Evolutionary conservation across 2,329 filamentous ascomycete genomes (phyloP).

Genomic region (Aureobasidium lini): DNA sequence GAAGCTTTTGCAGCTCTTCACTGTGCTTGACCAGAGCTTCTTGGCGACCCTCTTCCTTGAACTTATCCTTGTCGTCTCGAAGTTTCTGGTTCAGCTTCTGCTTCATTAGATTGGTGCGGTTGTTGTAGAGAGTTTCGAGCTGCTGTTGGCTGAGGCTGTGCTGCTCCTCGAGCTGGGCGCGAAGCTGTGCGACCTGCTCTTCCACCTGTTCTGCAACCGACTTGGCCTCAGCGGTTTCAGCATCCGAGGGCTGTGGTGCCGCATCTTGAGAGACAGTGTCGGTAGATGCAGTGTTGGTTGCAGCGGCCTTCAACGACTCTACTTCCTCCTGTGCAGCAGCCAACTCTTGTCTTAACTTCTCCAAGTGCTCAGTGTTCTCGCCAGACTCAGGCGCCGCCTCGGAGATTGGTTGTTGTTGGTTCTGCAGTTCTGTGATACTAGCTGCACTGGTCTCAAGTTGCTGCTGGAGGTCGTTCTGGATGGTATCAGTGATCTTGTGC

Average conservation of each 20-base stretch:
- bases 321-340: constrained; percentile 38
- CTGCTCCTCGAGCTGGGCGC: constrained; percentile 31
- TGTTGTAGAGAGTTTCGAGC: constrained; percentile 43
- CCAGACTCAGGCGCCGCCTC: constrained; percentile 13
- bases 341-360: constrained; percentile 35
- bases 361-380: constrained; percentile 23
- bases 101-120: constrained; percentile 63
- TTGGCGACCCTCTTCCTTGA: constrained; percentile 30
- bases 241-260: constrained; percentile 16
- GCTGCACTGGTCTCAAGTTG: constrained; percentile 16
- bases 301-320: constrained; percentile 35
- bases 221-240: constrained; percentile 21
- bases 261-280: constrained; percentile 12
- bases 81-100: constrained; percentile 62
- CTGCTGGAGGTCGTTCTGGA: constrained; percentile 14
- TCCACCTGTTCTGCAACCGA: constrained; percentile 43
- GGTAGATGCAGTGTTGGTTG: constrained; percentile 21
- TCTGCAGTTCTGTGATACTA: constrained; percentile 24
- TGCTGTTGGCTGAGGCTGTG: constrained; percentile 33
- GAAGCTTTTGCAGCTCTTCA: constrained; percentile 42
- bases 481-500: not conserved
- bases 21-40: constrained; percentile 36
- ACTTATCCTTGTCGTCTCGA: constrained; percentile 33
- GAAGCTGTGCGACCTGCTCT: constrained; percentile 34
- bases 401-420: constrained; percentile 32